phyloP scores from a whole-genome alignment of 2,329 filamentous ascomycete genomes.

The Coniella lustricola region DNA sequence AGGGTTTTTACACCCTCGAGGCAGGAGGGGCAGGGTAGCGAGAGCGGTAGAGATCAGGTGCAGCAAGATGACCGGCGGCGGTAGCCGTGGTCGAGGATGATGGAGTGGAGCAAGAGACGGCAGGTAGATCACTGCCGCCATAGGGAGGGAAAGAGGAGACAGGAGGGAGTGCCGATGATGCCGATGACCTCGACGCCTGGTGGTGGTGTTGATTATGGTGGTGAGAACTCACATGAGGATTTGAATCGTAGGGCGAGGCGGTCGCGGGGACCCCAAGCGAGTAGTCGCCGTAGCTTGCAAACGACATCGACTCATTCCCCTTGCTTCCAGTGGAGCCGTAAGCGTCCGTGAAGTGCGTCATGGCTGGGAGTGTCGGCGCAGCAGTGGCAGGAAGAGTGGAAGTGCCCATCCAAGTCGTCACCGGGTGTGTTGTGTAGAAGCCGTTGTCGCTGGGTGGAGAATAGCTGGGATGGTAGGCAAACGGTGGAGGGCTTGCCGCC shows the following conservation, averaged over 20 bases:
- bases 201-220: slow-evolving; percentile 29
- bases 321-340: slow-evolving; percentile 49
- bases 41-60: slow-evolving; percentile 17
- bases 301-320: slow-evolving; percentile 55
- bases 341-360: slow-evolving; percentile 56
- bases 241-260: slow-evolving; percentile 58
- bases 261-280: slow-evolving; percentile 59
- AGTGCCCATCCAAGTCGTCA: slow-evolving; percentile 9
- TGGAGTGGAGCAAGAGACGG: slow-evolving; percentile 13
- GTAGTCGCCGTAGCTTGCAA: slow-evolving; percentile 57
- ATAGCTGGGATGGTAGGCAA: slow-evolving; percentile 57
- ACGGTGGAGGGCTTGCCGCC: slow-evolving; percentile 50
- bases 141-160: slow-evolving; percentile 20
- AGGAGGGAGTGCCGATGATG: slow-evolving; percentile 15
- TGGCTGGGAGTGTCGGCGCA: slow-evolving; percentile 55
- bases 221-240: slow-evolving; percentile 66
- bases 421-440: slow-evolving; percentile 26
- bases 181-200: slow-evolving; percentile 4
- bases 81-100: slow-evolving; percentile 11
- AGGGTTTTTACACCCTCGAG: not conserved
- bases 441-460: slow-evolving; percentile 52
- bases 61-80: slow-evolving; percentile 15
- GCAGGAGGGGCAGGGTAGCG: slow-evolving; percentile 16
- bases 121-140: slow-evolving; percentile 9
- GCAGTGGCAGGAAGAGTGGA: slow-evolving; percentile 36